These are phyloP conservation scores for Starmerella sirachaensis DNA, from an alignment of 805 yeast genomes.

Conservation along the genomic window DNA sequence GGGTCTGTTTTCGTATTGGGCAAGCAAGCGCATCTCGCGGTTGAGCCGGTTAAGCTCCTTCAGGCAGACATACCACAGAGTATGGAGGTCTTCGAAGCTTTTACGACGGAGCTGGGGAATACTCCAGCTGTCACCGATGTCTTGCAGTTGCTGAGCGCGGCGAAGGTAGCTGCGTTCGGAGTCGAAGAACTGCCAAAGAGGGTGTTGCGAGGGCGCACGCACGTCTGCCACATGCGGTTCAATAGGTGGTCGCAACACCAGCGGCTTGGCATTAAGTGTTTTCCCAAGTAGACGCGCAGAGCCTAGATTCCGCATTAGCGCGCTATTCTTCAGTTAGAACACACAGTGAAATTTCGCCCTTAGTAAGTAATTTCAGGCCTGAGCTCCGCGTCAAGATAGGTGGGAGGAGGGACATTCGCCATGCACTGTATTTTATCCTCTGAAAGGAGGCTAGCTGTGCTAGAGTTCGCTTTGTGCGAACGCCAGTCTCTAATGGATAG, in stretches of 20 bases:
- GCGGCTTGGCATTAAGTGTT: conserved; percentile 33
- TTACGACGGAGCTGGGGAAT: conserved; percentile 82
- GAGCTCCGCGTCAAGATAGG: no score
- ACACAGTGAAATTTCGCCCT: no score
- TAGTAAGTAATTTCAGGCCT: no score
- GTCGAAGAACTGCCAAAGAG: conserved; percentile 84
- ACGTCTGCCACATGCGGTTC: conserved; percentile 69
- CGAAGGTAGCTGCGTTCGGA: conserved; percentile 50
- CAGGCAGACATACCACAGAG: conserved; percentile 77
- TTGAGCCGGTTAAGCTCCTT: conserved; percentile 70
- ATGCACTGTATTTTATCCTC: no score
- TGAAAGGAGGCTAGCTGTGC: no score
- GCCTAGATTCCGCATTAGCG: no score
- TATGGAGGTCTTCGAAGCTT: conserved; percentile 82
- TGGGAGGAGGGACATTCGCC: no score
- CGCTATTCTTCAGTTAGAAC: no score
- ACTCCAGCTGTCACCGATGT: conserved; percentile 62
- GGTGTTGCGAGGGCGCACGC: conserved; percentile 70
- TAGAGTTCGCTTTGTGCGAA: no score
- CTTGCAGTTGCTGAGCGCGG: conserved; percentile 35
- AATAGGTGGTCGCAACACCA: conserved; percentile 66
- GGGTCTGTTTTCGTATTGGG: conserved; percentile 25
- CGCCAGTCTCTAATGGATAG: no score
- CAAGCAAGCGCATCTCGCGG: conserved; percentile 58
- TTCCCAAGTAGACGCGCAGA: no score